Evolutionary conservation across 2,329 filamentous ascomycete genomes (phyloP).

Genomic region (Verticillium nubilum): DNA sequence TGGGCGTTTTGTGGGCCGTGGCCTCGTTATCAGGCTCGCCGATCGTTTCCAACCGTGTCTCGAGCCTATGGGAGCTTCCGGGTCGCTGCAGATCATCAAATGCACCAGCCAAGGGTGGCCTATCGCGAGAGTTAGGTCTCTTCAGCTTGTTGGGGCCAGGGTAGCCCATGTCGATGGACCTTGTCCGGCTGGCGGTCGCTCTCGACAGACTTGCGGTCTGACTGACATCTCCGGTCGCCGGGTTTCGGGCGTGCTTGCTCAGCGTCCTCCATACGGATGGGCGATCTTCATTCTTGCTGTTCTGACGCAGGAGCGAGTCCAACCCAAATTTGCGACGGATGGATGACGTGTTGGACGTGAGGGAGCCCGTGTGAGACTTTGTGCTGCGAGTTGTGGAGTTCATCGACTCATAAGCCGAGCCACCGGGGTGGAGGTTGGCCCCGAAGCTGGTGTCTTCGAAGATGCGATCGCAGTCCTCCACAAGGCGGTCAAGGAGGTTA

Average conservation of each 20-base stretch:
- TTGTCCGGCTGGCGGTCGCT: constrained; percentile 57
- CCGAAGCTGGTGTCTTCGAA: constrained; percentile 58
- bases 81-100: constrained; percentile 56
- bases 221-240: constrained; percentile 52
- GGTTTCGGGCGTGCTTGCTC: constrained; percentile 69
- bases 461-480: constrained; percentile 84
- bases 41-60: constrained; percentile 53
- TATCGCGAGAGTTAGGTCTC: constrained; percentile 52
- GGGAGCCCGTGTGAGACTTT: constrained; percentile 64
- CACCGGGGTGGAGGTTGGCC: constrained; percentile 33
- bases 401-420: constrained; percentile 48
- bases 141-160: constrained; percentile 41
- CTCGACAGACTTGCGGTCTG: constrained; percentile 59
- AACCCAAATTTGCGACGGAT: constrained; percentile 80
- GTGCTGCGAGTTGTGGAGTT: constrained; percentile 51
- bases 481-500: constrained; percentile 79
- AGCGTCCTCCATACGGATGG: constrained; percentile 81
- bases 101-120: constrained; percentile 55
- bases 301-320: constrained; percentile 68
- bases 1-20: constrained; percentile 34
- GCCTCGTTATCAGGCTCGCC: constrained; percentile 48
- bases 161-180: constrained; percentile 64
- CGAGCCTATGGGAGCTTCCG: constrained; percentile 50
- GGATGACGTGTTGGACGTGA: constrained; percentile 83
- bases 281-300: constrained; percentile 69